These are phyloP conservation scores for Quercus cerris DNA, from an alignment of 306 rosid genomes.

Conservation along the genomic window DNA sequence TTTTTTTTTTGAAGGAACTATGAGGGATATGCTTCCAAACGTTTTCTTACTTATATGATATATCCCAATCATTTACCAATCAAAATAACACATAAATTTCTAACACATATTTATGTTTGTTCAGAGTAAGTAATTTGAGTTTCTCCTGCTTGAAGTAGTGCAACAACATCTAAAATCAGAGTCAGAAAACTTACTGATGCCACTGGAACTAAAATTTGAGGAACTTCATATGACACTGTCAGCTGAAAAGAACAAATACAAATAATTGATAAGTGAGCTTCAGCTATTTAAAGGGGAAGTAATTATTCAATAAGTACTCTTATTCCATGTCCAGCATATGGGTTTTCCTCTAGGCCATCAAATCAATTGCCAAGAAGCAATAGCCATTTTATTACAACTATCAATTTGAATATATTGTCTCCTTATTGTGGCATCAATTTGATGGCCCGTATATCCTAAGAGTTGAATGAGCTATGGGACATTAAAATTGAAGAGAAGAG, in stretches of 20 bases:
- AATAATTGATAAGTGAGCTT: constrained; percentile 4
- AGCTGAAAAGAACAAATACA: constrained; percentile 51
- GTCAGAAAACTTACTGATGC: constrained; percentile 69
- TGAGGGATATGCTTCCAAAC: not conserved
- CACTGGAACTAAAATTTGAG: constrained; percentile 78
- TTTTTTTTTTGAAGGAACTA: not conserved
- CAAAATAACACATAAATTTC: not conserved
- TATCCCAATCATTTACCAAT: not conserved
- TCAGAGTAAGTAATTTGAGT: not conserved
- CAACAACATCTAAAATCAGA: not conserved
- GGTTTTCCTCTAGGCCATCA: not conserved
- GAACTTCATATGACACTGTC: constrained; percentile 94
- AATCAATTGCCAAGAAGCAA: not conserved
- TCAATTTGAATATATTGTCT: not conserved
- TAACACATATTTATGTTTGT: not conserved
- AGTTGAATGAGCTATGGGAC: not conserved
- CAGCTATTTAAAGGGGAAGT: constrained; percentile 7
- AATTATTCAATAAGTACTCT: not conserved
- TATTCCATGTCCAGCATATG: not conserved
- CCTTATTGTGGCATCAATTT: not conserved
- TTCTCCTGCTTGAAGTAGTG: not conserved
- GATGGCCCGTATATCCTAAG: constrained; percentile 8
- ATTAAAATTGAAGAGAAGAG: constrained; percentile 8
- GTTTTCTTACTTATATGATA: not conserved
- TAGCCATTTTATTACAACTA: not conserved